A percentile compares a stretch with the other conserved stretches of the same genome.
Evolutionary conservation across 2,329 filamentous ascomycete species (phyloP).

Genomic region (Hymenoscyphus occultus): DNA sequence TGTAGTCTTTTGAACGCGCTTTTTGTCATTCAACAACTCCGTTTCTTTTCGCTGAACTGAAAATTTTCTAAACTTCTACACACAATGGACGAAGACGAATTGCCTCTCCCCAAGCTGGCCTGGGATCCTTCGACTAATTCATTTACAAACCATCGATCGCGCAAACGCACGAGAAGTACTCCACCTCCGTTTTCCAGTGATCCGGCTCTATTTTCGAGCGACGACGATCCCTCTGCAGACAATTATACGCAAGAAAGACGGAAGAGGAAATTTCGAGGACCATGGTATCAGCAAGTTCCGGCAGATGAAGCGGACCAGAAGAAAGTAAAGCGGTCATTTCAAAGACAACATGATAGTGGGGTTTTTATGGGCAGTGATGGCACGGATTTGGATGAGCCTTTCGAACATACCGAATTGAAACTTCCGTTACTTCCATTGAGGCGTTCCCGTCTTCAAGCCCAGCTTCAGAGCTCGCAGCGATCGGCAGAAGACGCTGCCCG

Average conservation of each 20-base stretch:
- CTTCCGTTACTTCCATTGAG: conserved; percentile 17
- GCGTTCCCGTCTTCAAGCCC: conserved; percentile 11
- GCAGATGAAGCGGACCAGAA: conserved; percentile 29
- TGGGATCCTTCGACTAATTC: conserved; percentile 23
- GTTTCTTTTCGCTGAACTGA: conserved; percentile 13
- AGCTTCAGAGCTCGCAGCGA: conserved; percentile 14
- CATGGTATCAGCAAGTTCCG: conserved; percentile 65
- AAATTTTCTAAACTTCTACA: conserved; percentile 9
- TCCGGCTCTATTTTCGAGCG: conserved; percentile 68
- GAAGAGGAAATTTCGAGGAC: conserved; percentile 62
- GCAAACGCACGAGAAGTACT: conserved; percentile 42
- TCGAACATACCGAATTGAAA: conserved; percentile 9
- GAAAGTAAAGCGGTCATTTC: conserved; percentile 49
- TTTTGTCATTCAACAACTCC: neutral
- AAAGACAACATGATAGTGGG: conserved; percentile 64
- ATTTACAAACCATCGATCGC: conserved; percentile 25
- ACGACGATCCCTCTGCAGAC: conserved; percentile 65
- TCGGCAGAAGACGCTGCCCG: conserved; percentile 45
- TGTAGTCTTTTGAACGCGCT: neutral
- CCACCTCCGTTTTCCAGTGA: conserved; percentile 57
- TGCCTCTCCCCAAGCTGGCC: conserved; percentile 37
- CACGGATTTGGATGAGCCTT: conserved; percentile 43
- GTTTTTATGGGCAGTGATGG: conserved; percentile 65
- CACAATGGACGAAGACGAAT: conserved; percentile 42
- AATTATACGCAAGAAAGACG: conserved; percentile 58